Base-by-base conservation (phyloP, 331 rosid genomes). In the Rhamnella rubrinervis region DNA sequence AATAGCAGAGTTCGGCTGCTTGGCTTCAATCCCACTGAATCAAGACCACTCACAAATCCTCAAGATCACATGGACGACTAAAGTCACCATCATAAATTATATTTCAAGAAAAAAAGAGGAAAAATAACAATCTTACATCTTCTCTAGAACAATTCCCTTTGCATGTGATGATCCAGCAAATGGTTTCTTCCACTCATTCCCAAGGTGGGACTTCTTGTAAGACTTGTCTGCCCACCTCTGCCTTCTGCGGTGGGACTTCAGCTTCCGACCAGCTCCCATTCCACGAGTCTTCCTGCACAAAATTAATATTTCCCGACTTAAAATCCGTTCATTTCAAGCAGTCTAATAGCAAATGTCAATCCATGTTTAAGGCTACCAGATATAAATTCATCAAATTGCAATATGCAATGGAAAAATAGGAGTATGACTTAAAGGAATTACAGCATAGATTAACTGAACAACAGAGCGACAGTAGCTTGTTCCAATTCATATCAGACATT, bases 231-330 rank as follows among this genome's bases (percentile, higher is more conserved):
- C 85, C 85, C 85, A 80, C 63, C 85, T 80, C 53, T 80, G 84
- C 74, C 74, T 71, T 51, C 81, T 71, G 5, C 84, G 84, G 78
- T 80, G 84, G 37, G 78, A 68, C 73, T 76, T 81, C 62, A 81
- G 74, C 78, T 81, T 81, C 31, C 85, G 81, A 46, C 81, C 85
- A n/a, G 85, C 85, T 81, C 85, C 85, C 81, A 81, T 81, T 50
- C 85, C 85, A 8, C 85, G 78, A 21, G 85, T 80, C 78, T 80
- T 80, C 78, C 85, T 80, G 75, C 77, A 71, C 6, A 37, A 11
- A 7, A 59, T 16, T 1, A 66, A 44, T 51, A 44, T 67, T 46
- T 25, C 44, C 16, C 12, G 6, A 60, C 19, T 6, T 40, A 55
- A 8, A 55, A 4, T 31, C 5, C 35, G 59, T 4, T 25, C 41